A percentile compares a stretch with the other conserved stretches of the same genome.
Evolutionary conservation across 78 protist genomes (phyloP).

Genomic region (Isochrysis galbana): DNA sequence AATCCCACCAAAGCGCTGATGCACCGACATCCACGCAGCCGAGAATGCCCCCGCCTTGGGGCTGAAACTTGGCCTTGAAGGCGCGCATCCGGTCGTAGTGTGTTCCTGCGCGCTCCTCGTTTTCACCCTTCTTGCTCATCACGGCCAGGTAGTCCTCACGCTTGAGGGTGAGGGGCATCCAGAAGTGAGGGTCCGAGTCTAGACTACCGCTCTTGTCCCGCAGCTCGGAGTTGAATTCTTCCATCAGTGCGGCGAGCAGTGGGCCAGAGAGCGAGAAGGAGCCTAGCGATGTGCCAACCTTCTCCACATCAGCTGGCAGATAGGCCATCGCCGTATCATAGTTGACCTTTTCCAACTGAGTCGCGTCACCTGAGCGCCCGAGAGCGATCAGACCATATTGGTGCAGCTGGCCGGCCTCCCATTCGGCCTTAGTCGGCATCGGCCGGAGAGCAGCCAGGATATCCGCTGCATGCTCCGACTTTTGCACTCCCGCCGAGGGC

Average conservation of each 20-base stretch:
- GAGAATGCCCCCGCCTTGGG: not conserved
- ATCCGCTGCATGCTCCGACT: conserved; percentile 39
- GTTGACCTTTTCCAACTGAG: conserved; percentile 42
- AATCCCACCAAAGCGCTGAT: conserved; percentile 52
- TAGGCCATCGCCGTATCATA: not conserved
- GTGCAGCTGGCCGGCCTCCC: conserved; percentile 31
- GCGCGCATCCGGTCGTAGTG: conserved; percentile 31
- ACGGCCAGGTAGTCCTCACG: conserved; percentile 15
- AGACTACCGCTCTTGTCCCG: not conserved
- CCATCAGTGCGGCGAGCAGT: conserved; percentile 21
- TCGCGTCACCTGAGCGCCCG: conserved; percentile 12
- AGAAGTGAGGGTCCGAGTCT: conserved; percentile 58
- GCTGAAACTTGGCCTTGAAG: not conserved
- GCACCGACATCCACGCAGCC: conserved; percentile 31
- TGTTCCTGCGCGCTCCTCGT: not conserved
- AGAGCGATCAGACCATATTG: conserved; percentile 50
- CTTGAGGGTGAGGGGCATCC: conserved; percentile 54
- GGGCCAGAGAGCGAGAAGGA: conserved; percentile 40
- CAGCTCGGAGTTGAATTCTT: conserved; percentile 40
- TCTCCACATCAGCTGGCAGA: not conserved
- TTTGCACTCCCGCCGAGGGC: conserved; percentile 31
- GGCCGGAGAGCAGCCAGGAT: conserved; percentile 51
- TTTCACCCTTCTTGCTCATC: conserved; percentile 33
- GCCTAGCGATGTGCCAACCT: conserved; percentile 51
- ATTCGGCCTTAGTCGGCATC: conserved; percentile 42